Evolutionary conservation across 2,329 filamentous ascomycete species (phyloP), one percentile per base, ranked within the genome.

Genomic region (Ophiostoma montium): DNA sequence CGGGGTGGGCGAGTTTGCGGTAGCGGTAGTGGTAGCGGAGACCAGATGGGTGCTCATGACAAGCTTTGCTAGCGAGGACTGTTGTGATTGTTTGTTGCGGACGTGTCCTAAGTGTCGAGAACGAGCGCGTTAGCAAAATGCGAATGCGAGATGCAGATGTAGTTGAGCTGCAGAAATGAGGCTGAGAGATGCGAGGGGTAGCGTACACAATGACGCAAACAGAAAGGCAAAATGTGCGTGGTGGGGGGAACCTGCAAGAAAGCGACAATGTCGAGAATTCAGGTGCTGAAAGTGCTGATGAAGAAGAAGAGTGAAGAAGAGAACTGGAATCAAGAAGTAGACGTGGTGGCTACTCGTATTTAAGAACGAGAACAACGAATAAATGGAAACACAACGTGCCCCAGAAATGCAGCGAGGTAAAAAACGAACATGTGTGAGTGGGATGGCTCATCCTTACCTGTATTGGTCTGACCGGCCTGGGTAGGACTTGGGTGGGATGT

Each of bases 31-130:
- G n/a, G n/a, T n/a, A n/a, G n/a, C 31, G 16, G 61, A 57, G 33
- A 58, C 60, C 43, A 65, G 60, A 56, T 66, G 62, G 57, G 62
- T 67, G 62, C 65, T 58, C 59, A 61, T 60, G 58, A 57, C 59
- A 53, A 58, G 55, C 54, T 58, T 61, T 44, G 59, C 57, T 50
- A 60, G 55, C 23, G 23, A 27, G 23, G 23, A 27, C 23, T 27
- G 23, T 45, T 55, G 54, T 3, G 55, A 56, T 46, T 61, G 57
- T 59, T 48, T 54, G 36, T 16, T 47, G 48, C 49, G 50, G 30
- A 47, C 47, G 27, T 50, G 35, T 36, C 51, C 51, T 55, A 18
- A 30, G 18, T 27, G 45, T 27, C 35, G 38, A 32, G 31, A 36
- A 42, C 13, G 31, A 47, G 36, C 36, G 41, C 21, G 50, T 49